phyloP scores from a whole-genome alignment of 148 eudicot species.

The Spergularia bocconei region DNA sequence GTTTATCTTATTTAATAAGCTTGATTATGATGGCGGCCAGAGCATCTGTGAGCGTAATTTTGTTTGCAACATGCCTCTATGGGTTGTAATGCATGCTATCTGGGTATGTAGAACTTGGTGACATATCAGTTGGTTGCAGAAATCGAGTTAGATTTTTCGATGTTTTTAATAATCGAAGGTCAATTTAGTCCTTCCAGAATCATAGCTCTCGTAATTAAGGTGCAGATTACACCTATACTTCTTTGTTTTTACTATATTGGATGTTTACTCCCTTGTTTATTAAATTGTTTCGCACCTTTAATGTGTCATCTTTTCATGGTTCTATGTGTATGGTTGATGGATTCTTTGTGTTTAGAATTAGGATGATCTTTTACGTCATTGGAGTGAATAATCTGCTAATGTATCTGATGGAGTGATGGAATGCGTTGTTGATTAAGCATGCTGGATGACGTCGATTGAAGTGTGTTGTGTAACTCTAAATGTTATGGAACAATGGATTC shows the following conservation, averaged over 20 bases:
- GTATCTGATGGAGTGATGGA: neutral
- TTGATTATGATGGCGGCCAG: slow-evolving; percentile 6
- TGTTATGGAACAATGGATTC: neutral
- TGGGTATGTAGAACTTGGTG: neutral
- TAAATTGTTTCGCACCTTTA: too few species aligned
- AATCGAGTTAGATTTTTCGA: slow-evolving; percentile 12
- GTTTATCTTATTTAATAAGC: slow-evolving; percentile 8
- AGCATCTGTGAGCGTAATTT: neutral
- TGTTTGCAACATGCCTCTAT: neutral
- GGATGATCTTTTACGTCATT: too few species aligned
- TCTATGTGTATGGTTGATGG: too few species aligned
- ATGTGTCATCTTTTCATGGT: too few species aligned
- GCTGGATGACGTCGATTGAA: neutral
- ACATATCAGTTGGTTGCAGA: neutral
- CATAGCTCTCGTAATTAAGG: slow-evolving; percentile 1
- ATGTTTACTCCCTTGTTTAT: too few species aligned
- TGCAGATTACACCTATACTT: neutral
- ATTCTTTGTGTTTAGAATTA: too few species aligned
- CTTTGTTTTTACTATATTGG: too few species aligned
- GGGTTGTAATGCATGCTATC: slow-evolving; percentile 1
- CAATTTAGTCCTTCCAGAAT: slow-evolving; percentile 4
- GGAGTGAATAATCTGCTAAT: neutral
- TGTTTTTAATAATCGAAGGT: neutral
- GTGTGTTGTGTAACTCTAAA: too few species aligned
- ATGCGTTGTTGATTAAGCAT: neutral